Evolutionary conservation across 768 basidiomycete genomes (phyloP).

Genomic region (Agrocybe praecox): DNA sequence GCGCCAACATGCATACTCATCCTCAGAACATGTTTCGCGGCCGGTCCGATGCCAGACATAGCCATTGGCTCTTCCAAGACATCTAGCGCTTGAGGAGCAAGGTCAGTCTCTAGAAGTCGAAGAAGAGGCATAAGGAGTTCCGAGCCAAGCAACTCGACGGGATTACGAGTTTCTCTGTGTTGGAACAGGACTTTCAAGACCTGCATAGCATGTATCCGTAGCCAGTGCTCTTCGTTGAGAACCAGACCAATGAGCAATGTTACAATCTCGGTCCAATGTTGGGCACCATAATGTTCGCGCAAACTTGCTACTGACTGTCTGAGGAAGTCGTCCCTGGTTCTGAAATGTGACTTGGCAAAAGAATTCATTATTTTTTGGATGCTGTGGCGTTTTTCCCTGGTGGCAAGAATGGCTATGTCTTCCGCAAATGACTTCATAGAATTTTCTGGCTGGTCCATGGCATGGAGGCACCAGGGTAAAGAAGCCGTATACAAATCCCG

Average conservation of each 20-base stretch:
- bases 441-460: conserved; percentile 71
- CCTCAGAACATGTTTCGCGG: conserved; percentile 84
- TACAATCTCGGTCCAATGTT: conserved; percentile 80
- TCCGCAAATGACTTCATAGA: conserved; percentile 70
- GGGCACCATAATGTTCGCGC: conserved; percentile 79
- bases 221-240: conserved; percentile 81
- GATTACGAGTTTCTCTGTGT: conserved; percentile 76
- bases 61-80: conserved; percentile 91
- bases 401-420: conserved; percentile 73
- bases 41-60: conserved; percentile 74
- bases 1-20: conserved; percentile 81
- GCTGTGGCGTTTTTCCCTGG: conserved; percentile 69
- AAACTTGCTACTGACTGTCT: conserved; percentile 85
- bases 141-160: conserved; percentile 74
- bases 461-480: conserved; percentile 88
- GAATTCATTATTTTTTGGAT: conserved; percentile 89
- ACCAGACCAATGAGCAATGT: conserved; percentile 86
- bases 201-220: conserved; percentile 82
- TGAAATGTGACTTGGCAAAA: conserved; percentile 84
- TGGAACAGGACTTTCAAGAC: conserved; percentile 89
- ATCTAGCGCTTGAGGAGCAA: conserved; percentile 84
- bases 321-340: conserved; percentile 92
- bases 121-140: conserved; percentile 92
- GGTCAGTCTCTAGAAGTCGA: conserved; percentile 84
- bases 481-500: conserved; percentile 82